phyloP scores from a whole-genome alignment of 23 red algal genomes.

The Pyropia haitanensis region DNA sequence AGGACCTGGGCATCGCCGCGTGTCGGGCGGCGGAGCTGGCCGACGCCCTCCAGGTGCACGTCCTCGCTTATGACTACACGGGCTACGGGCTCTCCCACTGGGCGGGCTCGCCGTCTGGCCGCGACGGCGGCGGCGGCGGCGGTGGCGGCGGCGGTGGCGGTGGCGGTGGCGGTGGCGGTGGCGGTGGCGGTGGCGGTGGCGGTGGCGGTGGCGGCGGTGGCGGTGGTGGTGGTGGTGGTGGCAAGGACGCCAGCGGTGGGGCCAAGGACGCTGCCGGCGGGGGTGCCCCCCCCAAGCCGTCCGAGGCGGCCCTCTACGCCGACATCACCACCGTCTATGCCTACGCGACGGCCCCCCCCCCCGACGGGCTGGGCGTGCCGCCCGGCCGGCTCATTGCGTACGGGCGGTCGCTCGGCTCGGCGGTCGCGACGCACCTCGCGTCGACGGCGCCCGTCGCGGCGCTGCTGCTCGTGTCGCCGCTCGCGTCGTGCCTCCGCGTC shows the following conservation, averaged over 20 bases:
- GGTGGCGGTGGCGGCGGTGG: too few species aligned
- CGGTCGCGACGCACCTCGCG: slow-evolving; percentile 8
- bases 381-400: slow-evolving; percentile 5
- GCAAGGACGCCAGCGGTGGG: too few species aligned
- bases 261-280: too few species aligned
- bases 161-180: neutral
- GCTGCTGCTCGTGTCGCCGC: slow-evolving; percentile 5
- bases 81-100: slow-evolving; percentile 8
- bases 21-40: slow-evolving; percentile 3
- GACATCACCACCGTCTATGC: too few species aligned
- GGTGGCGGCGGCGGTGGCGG: neutral
- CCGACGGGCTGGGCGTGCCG: neutral
- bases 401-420: slow-evolving; percentile 14
- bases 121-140: neutral
- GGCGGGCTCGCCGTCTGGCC: neutral
- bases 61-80: slow-evolving; percentile 22
- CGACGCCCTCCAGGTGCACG: slow-evolving; percentile 1
- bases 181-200: slow-evolving; percentile 1
- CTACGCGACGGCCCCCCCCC: too few species aligned
- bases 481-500: slow-evolving; percentile 13
- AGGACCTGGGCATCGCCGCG: slow-evolving; percentile 14
- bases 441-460: slow-evolving; percentile 1
- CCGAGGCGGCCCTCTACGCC: neutral
- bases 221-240: too few species aligned
- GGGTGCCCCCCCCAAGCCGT: neutral